phyloP scores from a whole-genome alignment of 306 rosid genomes.

The Pyrus bretschneideri region DNA sequence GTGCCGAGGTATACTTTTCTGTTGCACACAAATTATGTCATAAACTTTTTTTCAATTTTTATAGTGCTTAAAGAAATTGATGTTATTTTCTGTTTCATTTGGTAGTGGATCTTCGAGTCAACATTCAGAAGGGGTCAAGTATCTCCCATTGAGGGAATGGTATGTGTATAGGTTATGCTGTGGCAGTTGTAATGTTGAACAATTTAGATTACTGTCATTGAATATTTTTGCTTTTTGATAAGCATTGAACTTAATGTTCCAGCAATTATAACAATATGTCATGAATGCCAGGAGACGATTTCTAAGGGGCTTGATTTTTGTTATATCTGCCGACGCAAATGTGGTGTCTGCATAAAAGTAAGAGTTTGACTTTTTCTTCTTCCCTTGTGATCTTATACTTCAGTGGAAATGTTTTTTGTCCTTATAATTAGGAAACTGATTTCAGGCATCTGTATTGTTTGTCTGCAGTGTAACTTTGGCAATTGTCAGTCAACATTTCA shows the following conservation, averaged over 20 bases:
- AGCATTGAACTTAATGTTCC: background rate
- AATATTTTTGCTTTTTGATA: background rate
- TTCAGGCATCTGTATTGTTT: conserved; percentile 12
- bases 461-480: conserved; percentile 87
- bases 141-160: conserved; percentile 77
- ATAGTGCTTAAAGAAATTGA: background rate
- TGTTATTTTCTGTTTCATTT: conserved; percentile 11
- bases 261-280: background rate
- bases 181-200: background rate
- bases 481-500: conserved; percentile 83
- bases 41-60: background rate
- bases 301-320: conserved; percentile 58
- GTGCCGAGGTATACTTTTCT: conserved; percentile 71
- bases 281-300: conserved; percentile 44
- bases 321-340: conserved; percentile 61
- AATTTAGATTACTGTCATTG: background rate
- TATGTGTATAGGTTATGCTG: conserved; percentile 28
- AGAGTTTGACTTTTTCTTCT: conserved; percentile 3
- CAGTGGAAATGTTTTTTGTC: background rate
- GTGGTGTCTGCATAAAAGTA: conserved; percentile 89
- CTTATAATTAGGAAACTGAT: conserved; percentile 4
- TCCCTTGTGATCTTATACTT: conserved; percentile 1
- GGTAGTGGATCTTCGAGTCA: conserved; percentile 84
- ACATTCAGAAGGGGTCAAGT: conserved; percentile 85
- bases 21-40: background rate